phyloP scores from a whole-genome alignment of 148 eudicot species.

The Mesembryanthemum crystallinum region DNA sequence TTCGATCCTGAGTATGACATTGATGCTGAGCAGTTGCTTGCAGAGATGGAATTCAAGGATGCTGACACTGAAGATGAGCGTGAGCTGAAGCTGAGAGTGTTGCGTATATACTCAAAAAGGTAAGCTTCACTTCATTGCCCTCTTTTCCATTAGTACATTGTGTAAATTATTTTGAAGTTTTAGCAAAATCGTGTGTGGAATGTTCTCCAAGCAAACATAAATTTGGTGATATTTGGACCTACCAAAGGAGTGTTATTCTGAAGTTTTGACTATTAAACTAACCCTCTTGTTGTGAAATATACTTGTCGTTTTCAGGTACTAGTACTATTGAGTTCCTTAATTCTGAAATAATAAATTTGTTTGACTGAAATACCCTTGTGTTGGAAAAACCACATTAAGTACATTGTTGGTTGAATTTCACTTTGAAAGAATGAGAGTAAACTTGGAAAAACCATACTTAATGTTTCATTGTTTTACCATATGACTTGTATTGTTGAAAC shows the following conservation, averaged over 20 bases:
- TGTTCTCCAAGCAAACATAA: not conserved
- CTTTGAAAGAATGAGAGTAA: too few relatives aligned
- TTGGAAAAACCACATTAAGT: too few relatives aligned
- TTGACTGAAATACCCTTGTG: too few relatives aligned
- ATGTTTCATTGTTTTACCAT: too few relatives aligned
- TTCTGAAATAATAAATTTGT: too few relatives aligned
- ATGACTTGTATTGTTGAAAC: too few relatives aligned
- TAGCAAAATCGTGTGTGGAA: not conserved
- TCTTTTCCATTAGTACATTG: not conserved
- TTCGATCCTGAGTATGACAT: constrained; percentile 59
- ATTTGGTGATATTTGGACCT: not conserved
- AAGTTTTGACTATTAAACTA: too few relatives aligned
- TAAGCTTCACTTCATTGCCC: constrained; percentile 4
- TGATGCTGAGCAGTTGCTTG: constrained; percentile 56
- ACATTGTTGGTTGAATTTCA: too few relatives aligned
- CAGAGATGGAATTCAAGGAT: constrained; percentile 59
- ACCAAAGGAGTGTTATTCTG: too few relatives aligned
- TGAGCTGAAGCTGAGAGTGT: constrained; percentile 44
- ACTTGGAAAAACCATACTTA: too few relatives aligned
- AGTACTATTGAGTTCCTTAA: too few relatives aligned
- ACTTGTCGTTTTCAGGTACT: too few relatives aligned
- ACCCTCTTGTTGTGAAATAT: not conserved
- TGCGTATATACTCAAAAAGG: constrained; percentile 45
- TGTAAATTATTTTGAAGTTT: not conserved
- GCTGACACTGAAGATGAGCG: constrained; percentile 49